These are phyloP conservation scores for Hanseniaspora sp. DNA, from an alignment of 1,139 yeast genomes.

Conservation along the genomic window DNA sequence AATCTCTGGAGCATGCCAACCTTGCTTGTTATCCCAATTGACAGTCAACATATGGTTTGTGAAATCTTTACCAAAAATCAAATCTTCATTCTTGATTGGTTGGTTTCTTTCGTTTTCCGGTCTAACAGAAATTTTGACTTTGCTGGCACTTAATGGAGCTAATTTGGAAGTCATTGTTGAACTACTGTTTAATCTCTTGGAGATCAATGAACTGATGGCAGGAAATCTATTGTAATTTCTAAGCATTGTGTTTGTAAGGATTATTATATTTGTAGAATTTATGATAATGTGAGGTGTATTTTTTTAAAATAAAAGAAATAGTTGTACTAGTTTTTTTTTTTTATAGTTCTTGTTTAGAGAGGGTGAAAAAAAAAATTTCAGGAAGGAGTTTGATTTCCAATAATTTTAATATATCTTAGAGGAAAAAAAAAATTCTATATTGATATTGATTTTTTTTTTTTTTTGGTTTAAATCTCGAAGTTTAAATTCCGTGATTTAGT, in stretches of 20 bases:
- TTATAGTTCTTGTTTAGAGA: too few relatives aligned
- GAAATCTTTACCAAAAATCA: conserved; percentile 77
- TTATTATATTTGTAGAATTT: too few relatives aligned
- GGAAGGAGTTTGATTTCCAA: too few relatives aligned
- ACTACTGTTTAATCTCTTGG: conserved; percentile 9
- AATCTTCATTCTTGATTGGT: conserved; percentile 58
- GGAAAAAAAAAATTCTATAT: too few relatives aligned
- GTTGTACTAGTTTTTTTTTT: too few relatives aligned
- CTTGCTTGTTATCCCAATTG: conserved; percentile 66
- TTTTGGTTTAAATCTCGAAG: too few relatives aligned
- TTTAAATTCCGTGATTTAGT: too few relatives aligned
- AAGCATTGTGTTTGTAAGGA: conserved; percentile 1
- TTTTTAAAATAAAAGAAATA: too few relatives aligned
- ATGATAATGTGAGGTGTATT: too few relatives aligned
- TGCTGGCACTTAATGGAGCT: conserved; percentile 56
- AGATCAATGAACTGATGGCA: neutral
- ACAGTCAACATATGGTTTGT: conserved; percentile 83
- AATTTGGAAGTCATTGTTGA: conserved; percentile 11
- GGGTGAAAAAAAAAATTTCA: too few relatives aligned
- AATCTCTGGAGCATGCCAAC: conserved; percentile 83
- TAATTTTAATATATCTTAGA: too few relatives aligned
- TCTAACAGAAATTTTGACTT: conserved; percentile 45
- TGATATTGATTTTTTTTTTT: too few relatives aligned
- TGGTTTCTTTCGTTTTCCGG: conserved; percentile 39
- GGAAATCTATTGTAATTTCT: neutral